Evolutionary conservation across 2,329 filamentous ascomycete species (phyloP).

Genomic region (Penicillium freii): DNA sequence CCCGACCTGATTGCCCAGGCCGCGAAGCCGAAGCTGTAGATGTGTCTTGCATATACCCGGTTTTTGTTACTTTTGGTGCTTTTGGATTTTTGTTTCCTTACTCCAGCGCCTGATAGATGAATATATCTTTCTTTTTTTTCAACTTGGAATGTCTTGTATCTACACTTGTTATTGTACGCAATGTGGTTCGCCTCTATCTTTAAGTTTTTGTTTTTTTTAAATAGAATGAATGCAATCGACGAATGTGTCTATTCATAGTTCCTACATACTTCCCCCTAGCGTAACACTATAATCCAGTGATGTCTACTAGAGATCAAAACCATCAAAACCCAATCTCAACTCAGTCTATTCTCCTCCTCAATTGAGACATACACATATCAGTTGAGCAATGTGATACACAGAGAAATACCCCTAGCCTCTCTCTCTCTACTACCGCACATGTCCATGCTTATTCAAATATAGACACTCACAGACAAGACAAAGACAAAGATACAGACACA

Average conservation of each 20-base stretch:
- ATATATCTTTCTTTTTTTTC: slow-evolving; percentile 4
- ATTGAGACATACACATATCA: too few relatives aligned
- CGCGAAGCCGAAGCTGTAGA: slow-evolving; percentile 83
- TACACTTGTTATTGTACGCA: background rate
- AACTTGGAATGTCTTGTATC: background rate
- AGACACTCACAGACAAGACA: too few relatives aligned
- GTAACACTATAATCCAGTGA: too few relatives aligned
- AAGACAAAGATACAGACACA: too few relatives aligned
- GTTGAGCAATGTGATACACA: too few relatives aligned
- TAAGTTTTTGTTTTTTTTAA: background rate
- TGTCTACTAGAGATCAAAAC: too few relatives aligned
- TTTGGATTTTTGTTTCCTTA: slow-evolving; percentile 1
- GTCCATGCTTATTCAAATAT: too few relatives aligned
- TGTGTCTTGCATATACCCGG: slow-evolving; percentile 13
- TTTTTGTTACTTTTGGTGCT: background rate
- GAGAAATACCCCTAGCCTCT: too few relatives aligned
- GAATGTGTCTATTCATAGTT: background rate
- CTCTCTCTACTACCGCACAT: too few relatives aligned
- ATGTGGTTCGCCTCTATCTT: background rate
- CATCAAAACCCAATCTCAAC: too few relatives aligned
- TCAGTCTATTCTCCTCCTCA: too few relatives aligned
- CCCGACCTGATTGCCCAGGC: slow-evolving; percentile 66
- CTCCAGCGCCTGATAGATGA: slow-evolving; percentile 10
- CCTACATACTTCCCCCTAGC: too few relatives aligned
- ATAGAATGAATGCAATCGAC: background rate